phyloP scores from a whole-genome alignment of 805 yeast species.

The Saccharomycopsis sp. region DNA sequence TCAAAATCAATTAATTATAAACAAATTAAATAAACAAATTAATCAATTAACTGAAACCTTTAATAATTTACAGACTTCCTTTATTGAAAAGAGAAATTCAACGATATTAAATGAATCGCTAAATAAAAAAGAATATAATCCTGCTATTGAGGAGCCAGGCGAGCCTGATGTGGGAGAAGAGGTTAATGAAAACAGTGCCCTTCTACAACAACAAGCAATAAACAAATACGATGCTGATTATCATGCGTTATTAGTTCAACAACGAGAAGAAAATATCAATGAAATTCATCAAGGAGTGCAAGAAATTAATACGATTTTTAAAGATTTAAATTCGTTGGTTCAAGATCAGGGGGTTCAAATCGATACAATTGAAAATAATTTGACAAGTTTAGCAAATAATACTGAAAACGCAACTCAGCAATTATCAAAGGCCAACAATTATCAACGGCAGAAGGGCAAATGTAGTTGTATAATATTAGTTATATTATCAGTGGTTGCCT shows the following conservation, averaged over 20 bases:
- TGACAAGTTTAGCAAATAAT: constrained; percentile 54
- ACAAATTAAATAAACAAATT: constrained; percentile 49
- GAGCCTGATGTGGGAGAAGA: constrained; percentile 23
- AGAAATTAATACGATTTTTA: constrained; percentile 81
- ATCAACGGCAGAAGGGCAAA: constrained; percentile 60
- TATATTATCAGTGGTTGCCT: constrained; percentile 48
- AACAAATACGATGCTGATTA: constrained; percentile 51
- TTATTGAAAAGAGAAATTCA: constrained; percentile 42
- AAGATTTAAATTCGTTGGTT: constrained; percentile 71
- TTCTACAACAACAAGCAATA: constrained; percentile 31
- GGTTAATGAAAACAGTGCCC: constrained; percentile 2
- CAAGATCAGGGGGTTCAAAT: constrained; percentile 80
- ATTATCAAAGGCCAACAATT: constrained; percentile 63
- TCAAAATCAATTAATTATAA: constrained; percentile 16
- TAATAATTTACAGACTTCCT: constrained; percentile 36
- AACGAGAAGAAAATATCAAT: constrained; percentile 65
- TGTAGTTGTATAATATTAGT: constrained; percentile 67
- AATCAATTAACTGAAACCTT: constrained; percentile 42
- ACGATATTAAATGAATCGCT: constrained; percentile 29
- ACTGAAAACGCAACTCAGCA: constrained; percentile 67
- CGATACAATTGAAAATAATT: constrained; percentile 77
- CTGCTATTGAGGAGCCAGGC: constrained; percentile 6
- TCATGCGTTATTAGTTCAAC: constrained; percentile 58
- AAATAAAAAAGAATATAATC: constrained; percentile 18
- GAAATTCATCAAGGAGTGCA: constrained; percentile 71